Evolutionary conservation across 2,329 filamentous ascomycete genomes (phyloP).

Genomic region (Apiospora koreana): DNA sequence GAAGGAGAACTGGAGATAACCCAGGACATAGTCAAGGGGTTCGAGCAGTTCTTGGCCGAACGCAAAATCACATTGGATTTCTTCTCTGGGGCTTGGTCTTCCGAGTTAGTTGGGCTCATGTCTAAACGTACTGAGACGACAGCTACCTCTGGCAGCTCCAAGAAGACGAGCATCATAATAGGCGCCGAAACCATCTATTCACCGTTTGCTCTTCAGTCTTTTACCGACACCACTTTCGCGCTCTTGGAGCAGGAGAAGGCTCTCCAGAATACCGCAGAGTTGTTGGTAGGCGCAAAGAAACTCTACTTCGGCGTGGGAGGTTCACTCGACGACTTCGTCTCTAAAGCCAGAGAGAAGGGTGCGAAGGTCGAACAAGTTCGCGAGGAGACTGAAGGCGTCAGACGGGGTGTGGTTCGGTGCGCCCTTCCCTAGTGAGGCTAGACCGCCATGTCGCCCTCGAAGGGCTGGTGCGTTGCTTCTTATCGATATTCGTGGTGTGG

Average conservation of each 20-base stretch:
- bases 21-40: slow-evolving; percentile 57
- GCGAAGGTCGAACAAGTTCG: slow-evolving; percentile 50
- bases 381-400: slow-evolving; percentile 62
- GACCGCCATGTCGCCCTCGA: neutral
- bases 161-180: slow-evolving; percentile 55
- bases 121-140: slow-evolving; percentile 14
- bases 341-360: slow-evolving; percentile 50
- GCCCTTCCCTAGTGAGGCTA: slow-evolving; percentile 27
- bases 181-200: slow-evolving; percentile 86
- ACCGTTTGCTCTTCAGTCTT: slow-evolving; percentile 67
- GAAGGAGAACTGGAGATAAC: slow-evolving; percentile 67
- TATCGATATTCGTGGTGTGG: slow-evolving; percentile 12
- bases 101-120: slow-evolving; percentile 63
- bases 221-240: slow-evolving; percentile 65
- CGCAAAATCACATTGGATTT: slow-evolving; percentile 62
- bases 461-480: slow-evolving; percentile 12
- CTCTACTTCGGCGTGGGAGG: slow-evolving; percentile 86
- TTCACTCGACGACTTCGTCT: slow-evolving; percentile 74
- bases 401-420: slow-evolving; percentile 60
- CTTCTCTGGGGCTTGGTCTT: slow-evolving; percentile 75
- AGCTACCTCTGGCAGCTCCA: slow-evolving; percentile 25
- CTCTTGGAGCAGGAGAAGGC: slow-evolving; percentile 41
- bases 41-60: slow-evolving; percentile 53
- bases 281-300: slow-evolving; percentile 74
- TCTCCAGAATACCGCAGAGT: slow-evolving; percentile 50